A percentile compares a stretch with the other conserved stretches of the same genome.
phyloP scores from a whole-genome alignment of 208 protist genomes.

The Leptomonas pyrrhocoris region DNA sequence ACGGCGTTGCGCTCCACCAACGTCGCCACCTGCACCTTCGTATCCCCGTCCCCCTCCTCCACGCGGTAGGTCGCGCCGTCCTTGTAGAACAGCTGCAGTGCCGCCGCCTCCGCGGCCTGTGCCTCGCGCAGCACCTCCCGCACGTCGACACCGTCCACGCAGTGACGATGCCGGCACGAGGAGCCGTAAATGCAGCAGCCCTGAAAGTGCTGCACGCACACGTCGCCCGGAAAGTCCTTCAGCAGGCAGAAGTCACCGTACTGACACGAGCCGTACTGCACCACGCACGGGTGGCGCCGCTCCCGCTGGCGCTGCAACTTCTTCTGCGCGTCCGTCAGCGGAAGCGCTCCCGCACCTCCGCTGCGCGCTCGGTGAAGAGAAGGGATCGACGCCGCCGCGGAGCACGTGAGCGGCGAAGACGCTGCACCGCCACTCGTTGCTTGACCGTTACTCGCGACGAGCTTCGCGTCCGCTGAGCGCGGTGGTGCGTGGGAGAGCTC shows the following conservation, averaged over 20 bases:
- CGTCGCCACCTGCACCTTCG: constrained; percentile 20
- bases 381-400: constrained; percentile 3
- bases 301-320: constrained; percentile 9
- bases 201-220: constrained; percentile 78
- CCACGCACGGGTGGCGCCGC: constrained; percentile 69
- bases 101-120: background rate
- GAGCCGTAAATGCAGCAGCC: constrained; percentile 67
- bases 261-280: constrained; percentile 71
- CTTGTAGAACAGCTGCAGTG: background rate
- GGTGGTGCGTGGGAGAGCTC: constrained; percentile 16
- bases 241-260: constrained; percentile 67
- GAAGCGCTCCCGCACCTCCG: background rate
- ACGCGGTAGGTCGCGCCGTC: constrained; percentile 7
- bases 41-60: background rate
- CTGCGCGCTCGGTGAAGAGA: constrained; percentile 16
- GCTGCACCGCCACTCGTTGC: background rate
- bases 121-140: constrained; percentile 20
- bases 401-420: background rate
- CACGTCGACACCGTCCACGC: constrained; percentile 78
- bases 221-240: constrained; percentile 65
- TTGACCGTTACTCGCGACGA: too few relatives aligned
- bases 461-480: too few relatives aligned
- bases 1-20: constrained; percentile 2
- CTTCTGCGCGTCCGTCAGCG: background rate
- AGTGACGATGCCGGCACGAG: constrained; percentile 57